Evolutionary conservation across 345 rosid species (phyloP).

Genomic region (Boechera divaricarpa): DNA sequence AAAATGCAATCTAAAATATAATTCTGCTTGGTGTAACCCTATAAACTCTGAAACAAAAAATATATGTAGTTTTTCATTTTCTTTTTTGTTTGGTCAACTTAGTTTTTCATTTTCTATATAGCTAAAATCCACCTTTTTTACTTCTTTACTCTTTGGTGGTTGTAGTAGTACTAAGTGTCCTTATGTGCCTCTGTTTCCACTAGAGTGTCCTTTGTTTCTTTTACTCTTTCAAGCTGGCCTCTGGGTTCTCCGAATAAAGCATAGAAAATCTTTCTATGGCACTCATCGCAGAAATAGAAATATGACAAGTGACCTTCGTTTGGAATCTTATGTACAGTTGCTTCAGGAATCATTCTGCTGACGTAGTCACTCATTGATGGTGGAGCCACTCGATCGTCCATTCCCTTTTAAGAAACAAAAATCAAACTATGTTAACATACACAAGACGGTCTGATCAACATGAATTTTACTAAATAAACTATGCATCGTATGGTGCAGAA

Average conservation of each 20-base stretch:
- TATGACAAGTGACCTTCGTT: conserved; percentile 87
- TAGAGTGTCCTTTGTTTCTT: conserved; percentile 26
- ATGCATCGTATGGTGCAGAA: conserved; percentile 5
- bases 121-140: conserved; percentile 22
- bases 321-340: conserved; percentile 64
- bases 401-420: conserved; percentile 58
- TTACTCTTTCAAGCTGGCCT: conserved; percentile 58
- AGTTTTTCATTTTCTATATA: conserved; percentile 20
- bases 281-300: conserved; percentile 79
- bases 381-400: conserved; percentile 75
- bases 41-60: neutral
- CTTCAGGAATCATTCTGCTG: conserved; percentile 71
- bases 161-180: conserved; percentile 16
- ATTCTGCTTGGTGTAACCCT: conserved; percentile 10
- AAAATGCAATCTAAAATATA: conserved; percentile 10
- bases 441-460: neutral
- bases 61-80: conserved; percentile 15
- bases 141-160: conserved; percentile 34
- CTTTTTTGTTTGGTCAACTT: neutral
- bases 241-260: conserved; percentile 72
- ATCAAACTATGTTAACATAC: conserved; percentile 4
- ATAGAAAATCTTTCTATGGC: conserved; percentile 73
- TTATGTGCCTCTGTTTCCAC: conserved; percentile 22
- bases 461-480: neutral
- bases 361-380: conserved; percentile 71